phyloP scores from a whole-genome alignment of 352 stramenopile species.

The Globisporangium canariense region DNA sequence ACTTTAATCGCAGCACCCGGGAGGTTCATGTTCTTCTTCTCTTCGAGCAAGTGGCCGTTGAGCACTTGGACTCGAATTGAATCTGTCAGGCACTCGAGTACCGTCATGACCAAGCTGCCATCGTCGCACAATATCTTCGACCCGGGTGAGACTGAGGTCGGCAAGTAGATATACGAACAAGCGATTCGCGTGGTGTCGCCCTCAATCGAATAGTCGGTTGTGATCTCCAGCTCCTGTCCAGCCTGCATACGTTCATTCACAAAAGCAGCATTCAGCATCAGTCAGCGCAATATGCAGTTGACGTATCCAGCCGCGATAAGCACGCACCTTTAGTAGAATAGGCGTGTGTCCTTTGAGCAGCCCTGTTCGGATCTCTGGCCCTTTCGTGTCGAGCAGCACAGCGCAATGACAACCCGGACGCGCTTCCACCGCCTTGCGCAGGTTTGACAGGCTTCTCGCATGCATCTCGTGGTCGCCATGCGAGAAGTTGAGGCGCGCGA shows the following conservation, averaged over 20 bases:
- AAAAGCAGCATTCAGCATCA: not conserved
- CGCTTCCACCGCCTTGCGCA: slow-evolving; percentile 69
- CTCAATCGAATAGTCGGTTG: slow-evolving; percentile 86
- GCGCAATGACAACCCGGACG: slow-evolving; percentile 82
- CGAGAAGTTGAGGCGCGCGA: slow-evolving; percentile 99
- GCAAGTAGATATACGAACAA: slow-evolving; percentile 94
- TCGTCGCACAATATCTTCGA: slow-evolving; percentile 96
- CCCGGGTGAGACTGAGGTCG: slow-evolving; percentile 88
- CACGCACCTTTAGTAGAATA: slow-evolving; percentile 55
- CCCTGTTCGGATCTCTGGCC: slow-evolving; percentile 95
- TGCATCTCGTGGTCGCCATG: slow-evolving; percentile 97
- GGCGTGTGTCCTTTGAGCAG: slow-evolving; percentile 68
- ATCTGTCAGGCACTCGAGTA: slow-evolving; percentile 76
- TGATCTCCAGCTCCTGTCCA: slow-evolving; percentile 84
- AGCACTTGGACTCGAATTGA: slow-evolving; percentile 72
- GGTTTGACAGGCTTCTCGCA: slow-evolving; percentile 86
- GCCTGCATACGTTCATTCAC: slow-evolving; percentile 26
- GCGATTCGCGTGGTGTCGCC: slow-evolving; percentile 81
- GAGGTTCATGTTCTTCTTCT: slow-evolving; percentile 98
- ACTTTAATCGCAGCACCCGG: slow-evolving; percentile 89
- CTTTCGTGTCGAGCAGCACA: slow-evolving; percentile 97
- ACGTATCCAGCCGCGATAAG: not conserved
- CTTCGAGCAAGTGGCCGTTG: slow-evolving; percentile 90
- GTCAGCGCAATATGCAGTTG: not conserved
- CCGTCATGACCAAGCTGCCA: slow-evolving; percentile 91